Conservation (phyloP, 352 stramenopile genomes). For the Paralagenidium karlingii region DNA sequence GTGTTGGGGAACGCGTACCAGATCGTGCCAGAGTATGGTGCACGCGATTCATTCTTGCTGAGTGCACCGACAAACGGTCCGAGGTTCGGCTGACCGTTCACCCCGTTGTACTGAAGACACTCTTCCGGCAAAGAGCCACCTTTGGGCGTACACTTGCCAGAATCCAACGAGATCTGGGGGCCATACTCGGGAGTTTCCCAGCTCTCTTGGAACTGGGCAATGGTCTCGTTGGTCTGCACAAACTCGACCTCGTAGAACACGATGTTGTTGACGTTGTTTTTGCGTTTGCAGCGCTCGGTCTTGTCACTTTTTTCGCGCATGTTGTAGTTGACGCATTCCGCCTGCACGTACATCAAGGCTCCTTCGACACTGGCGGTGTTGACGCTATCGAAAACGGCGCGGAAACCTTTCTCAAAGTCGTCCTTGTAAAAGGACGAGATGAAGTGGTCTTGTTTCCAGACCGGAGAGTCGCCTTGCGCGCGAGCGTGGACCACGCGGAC, state of each 20-base stretch:
- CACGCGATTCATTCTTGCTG: conserved; percentile 9
- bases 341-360: conserved; percentile 15
- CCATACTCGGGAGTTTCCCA: conserved; percentile 2
- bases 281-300: conserved; percentile 3
- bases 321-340: conserved; percentile 12
- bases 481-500: conserved; percentile 13
- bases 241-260: conserved; percentile 9
- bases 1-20: conserved; percentile 4
- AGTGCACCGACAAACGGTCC: conserved; percentile 13
- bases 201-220: conserved; percentile 1
- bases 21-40: conserved; percentile 26
- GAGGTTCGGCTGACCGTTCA: conserved; percentile 19
- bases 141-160: conserved; percentile 7
- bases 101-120: conserved; percentile 10
- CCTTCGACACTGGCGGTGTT: conserved; percentile 17
- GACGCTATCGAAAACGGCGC: conserved; percentile 13
- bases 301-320: not conserved
- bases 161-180: conserved; percentile 4
- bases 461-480: conserved; percentile 6
- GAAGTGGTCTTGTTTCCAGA: conserved; percentile 8
- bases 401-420: conserved; percentile 6
- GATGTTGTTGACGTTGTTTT: conserved; percentile 8
- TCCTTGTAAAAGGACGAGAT: conserved; percentile 9
- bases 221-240: conserved; percentile 4
- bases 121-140: conserved; percentile 4